Base-by-base conservation (phyloP, 2,329 filamentous ascomycete genomes). In the Cercospora zeae-maydis region DNA sequence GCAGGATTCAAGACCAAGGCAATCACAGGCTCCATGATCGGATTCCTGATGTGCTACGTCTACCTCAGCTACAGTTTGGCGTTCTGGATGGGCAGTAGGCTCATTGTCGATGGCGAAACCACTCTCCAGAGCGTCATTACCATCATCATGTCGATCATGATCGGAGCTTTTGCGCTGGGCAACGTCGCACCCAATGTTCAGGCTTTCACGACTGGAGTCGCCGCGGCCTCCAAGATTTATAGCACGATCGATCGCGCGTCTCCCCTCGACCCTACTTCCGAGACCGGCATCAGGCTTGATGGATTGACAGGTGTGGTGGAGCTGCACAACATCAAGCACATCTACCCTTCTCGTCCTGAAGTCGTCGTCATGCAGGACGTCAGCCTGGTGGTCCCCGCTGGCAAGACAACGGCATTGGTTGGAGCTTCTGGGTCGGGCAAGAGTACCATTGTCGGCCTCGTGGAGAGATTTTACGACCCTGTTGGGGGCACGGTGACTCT, bases 341-440 rank as follows among this genome's bases (percentile, higher is more conserved):
- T 97, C 70, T 98, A 99, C 72, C 95, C 95, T 3, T 96, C 92
- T 5, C 86, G 95, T 11, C 91, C 93, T 0, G 93, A 97, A 71
- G 92, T 96, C 3, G 85, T 87, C 1, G 90, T 98, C 39, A 93
- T 98, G 87, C 82, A 95, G 45, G 87, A 88, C 67, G 90, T 98
- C 61, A 90, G 82, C 61, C 84, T 99, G 1, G 77, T 83, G 0
- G 88, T 98, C 37, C 92, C 92, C 1, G 90, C 93, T 2, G 93
- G 93, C 19, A 96, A 96, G 79, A 92, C 90, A 16, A 96, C 93
- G 2, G 95, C 95, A 1, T 81, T 99, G 7, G 95, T 99, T 5
- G 95, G 95, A 62, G 91, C 93, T 0, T 98, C 93, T 10, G 95
- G 93, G 10, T 96, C 90, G 39, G 95, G 95, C 53, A 99, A 98